Evolutionary conservation across 2,329 filamentous ascomycete genomes (phyloP), one percentile per base, ranked within the genome.

Genomic region (Microcyclosporella mali): DNA sequence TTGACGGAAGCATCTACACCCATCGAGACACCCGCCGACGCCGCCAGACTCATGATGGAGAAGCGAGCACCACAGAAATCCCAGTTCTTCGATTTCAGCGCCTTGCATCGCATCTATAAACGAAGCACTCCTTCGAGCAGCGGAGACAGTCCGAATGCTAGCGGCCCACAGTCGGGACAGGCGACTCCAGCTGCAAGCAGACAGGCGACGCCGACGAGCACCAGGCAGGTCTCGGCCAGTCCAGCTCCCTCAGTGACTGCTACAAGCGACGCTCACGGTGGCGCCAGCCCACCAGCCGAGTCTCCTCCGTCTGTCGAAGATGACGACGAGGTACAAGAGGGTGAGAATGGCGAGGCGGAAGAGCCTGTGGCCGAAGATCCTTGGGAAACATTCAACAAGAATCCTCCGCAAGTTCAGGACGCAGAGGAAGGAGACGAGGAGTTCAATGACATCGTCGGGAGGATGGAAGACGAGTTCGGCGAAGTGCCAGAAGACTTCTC

Each of bases 261-360:
- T 10, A 25, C 19, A 17, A n/a, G 14, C 21, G 30, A 15, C 4
- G 41, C 2, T 4, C 10, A 39, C 6, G 33, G 34, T 33, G 25
- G 34, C 35, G 30, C 30, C 15, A 37, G 35, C 27, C 25, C 35
- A 43, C 25, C 21, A 32, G 35, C 39, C 16, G 16, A 33, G 16
- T 27, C 37, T 33, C 10, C 18, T 33, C 17, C 70, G 11, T 70
- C 71, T 0, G 70, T 74, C 1, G 72, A 74, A 0, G 69, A 72
- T 0, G 67, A 71, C 0, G 79, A 83, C 43, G 80, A 81, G 42
- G 79, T 82, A 49, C 75, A 78, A 9, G 81, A 82, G 4, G 82
- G 82, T 41, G 80, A 81, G 25, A 78, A 81, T 14, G 66, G 68
- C 1, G 69, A 70, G 1, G 69, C 73, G 1, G 70, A 73, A 0